A percentile compares a stretch with the other conserved stretches of the same genome.
phyloP scores from a whole-genome alignment of 768 basidiomycete genomes.

The Pleurotus tuoliensis region DNA sequence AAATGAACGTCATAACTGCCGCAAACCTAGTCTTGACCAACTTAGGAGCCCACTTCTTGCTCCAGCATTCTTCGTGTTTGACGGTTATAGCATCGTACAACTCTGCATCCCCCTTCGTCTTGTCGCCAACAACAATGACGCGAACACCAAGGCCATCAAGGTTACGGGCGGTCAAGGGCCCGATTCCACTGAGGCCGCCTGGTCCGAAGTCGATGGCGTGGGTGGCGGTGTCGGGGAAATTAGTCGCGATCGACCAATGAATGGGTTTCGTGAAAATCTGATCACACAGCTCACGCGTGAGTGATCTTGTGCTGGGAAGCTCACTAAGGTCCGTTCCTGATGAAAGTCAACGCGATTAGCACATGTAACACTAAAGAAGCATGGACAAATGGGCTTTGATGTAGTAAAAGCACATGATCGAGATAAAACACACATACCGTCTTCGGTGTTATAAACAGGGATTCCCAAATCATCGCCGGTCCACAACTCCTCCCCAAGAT shows the following conservation, averaged over 20 bases:
- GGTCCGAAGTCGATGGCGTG: constrained; percentile 97
- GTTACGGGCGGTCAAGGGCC: constrained; percentile 84
- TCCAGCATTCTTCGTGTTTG: constrained; percentile 86
- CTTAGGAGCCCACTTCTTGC: constrained; percentile 78
- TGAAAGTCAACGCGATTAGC: constrained; percentile 4
- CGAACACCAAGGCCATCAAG: constrained; percentile 92
- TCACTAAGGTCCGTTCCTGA: constrained; percentile 83
- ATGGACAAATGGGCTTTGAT: neutral
- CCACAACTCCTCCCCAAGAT: constrained; percentile 84
- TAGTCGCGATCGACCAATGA: constrained; percentile 88
- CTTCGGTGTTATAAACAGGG: constrained; percentile 89
- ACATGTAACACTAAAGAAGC: neutral
- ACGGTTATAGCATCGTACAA: constrained; percentile 65
- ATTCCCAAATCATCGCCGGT: constrained; percentile 62
- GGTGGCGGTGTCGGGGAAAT: constrained; percentile 87
- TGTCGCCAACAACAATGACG: constrained; percentile 87
- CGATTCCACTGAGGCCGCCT: constrained; percentile 91
- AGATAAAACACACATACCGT: constrained; percentile 54
- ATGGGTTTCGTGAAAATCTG: constrained; percentile 92
- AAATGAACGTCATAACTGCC: neutral
- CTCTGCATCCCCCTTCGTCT: constrained; percentile 84
- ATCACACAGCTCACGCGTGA: constrained; percentile 86
- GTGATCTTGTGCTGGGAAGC: constrained; percentile 44
- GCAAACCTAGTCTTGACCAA: constrained; percentile 87
- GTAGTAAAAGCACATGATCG: constrained; percentile 14